Base-by-base conservation (phyloP, 192 early-diverging fungal species). In the Linnemannia zychae region DNA sequence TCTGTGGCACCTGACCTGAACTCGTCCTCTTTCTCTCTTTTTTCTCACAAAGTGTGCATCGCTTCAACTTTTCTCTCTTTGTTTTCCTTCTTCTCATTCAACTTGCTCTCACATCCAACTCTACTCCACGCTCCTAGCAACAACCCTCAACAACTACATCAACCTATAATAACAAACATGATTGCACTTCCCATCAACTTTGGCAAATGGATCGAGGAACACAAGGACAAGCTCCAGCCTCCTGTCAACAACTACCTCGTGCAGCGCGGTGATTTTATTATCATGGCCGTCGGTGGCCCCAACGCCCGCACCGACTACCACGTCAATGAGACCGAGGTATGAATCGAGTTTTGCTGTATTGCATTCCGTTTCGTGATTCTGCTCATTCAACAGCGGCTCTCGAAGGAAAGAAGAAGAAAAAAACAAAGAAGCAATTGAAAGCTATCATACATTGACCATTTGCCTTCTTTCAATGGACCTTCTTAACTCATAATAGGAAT, bases 231-330 rank as follows among this genome's bases (percentile, higher is more conserved):
- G 57, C 92, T 99, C 70, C 88, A 96, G 84, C 98, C 98, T 47
- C 98, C 98, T 1, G 97, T 99, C 67, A 95, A 95, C 90, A 99
- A 99, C 91, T 96, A 91, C 81, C 90, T 99, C 38, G 94, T 94
- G 76, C 93, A 95, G 57, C 92, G 94, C 33, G 79, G 88, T 2
- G 97, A 98, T 87, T 98, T 95, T 82, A 95, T 94, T 71, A 92
- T 99, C 70, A 97, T 98, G 97, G 94, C 93, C 3, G 94, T 99
- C 7, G 98, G 97, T 15, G 96, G 96, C 4, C 98, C 98, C 47
- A 99, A 99, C 88, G 91, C 92, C 67, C 93, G 98, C 37, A 98
- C 96, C 22, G 98, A 99, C 89, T 99, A 97, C 88, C 98, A 99
- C 81, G 88, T 99, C 76, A 99, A 99, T 88, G 92, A 94, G 71